phyloP scores from a whole-genome alignment of 139 green algal genomes.

The Tetradesmus obliquus region DNA sequence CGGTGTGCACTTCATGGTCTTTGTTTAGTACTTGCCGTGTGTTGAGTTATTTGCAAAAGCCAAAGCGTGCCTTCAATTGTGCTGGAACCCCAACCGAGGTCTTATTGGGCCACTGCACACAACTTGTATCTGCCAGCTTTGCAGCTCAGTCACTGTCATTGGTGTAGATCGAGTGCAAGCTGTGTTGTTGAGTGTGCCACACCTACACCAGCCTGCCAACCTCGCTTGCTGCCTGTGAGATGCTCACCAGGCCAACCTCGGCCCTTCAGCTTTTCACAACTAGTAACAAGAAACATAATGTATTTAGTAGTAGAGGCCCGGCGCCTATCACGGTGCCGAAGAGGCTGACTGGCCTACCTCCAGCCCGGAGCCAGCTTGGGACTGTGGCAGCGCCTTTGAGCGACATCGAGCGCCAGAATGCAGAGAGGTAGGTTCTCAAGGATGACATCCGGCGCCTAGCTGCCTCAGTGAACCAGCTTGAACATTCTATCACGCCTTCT shows the following conservation, averaged over 20 bases:
- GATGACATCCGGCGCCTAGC: neutral
- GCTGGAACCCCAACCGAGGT: neutral
- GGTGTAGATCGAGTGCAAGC: neutral
- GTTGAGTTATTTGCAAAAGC: neutral
- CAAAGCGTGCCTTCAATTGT: neutral
- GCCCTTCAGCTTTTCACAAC: neutral
- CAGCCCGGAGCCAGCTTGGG: neutral
- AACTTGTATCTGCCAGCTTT: neutral
- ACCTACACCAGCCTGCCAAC: neutral
- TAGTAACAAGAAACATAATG: neutral
- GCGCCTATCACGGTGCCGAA: neutral
- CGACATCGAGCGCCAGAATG: neutral
- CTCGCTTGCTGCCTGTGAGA: neutral
- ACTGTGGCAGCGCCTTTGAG: neutral
- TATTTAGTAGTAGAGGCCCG: neutral
- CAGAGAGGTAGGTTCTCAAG: neutral
- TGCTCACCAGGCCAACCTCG: neutral
- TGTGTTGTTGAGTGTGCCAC: neutral
- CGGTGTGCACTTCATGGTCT: too few relatives aligned
- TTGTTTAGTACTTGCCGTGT: neutral
- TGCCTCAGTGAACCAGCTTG: neutral
- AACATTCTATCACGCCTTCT: neutral
- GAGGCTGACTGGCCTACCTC: neutral
- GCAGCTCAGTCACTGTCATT: neutral
- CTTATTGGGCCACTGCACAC: neutral